A percentile compares a stretch with the other conserved stretches of the same genome.
phyloP scores from a whole-genome alignment of 495 filamentous ascomycete species.

The Penicillium nucicola region DNA sequence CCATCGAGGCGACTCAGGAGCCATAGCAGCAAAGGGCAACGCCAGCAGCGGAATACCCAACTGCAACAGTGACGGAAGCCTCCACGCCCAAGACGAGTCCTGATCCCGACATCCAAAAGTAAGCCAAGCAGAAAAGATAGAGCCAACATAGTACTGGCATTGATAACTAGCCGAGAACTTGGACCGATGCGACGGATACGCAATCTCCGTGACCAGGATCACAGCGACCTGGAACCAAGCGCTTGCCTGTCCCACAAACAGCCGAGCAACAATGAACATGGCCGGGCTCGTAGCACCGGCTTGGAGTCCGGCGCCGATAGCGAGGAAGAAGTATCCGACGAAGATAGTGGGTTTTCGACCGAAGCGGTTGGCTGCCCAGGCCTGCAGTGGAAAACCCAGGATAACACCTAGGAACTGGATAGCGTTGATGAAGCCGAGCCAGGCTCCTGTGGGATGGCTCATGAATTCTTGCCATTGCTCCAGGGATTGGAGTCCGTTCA shows the following conservation, averaged over 20 bases:
- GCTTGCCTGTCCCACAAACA: slow-evolving; percentile 1
- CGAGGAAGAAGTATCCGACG: neutral
- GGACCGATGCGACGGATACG: slow-evolving; percentile 58
- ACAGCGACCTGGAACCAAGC: slow-evolving; percentile 50
- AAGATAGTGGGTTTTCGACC: slow-evolving; percentile 1
- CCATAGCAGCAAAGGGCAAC: slow-evolving; percentile 29
- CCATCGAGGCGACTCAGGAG: slow-evolving; percentile 33
- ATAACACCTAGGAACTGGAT: slow-evolving; percentile 14
- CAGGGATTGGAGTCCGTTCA: slow-evolving; percentile 21
- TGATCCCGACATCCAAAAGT: slow-evolving; percentile 15
- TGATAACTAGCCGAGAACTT: slow-evolving; percentile 59
- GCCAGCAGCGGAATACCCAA: slow-evolving; percentile 35
- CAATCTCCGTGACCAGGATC: slow-evolving; percentile 57
- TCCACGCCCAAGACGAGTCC: slow-evolving; percentile 38
- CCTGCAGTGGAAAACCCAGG: neutral
- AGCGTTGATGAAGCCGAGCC: slow-evolving; percentile 21
- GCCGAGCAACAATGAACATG: neutral
- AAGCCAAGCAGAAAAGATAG: slow-evolving; percentile 37
- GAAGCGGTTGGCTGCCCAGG: slow-evolving; percentile 4
- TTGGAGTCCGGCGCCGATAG: slow-evolving; percentile 2
- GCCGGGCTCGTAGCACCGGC: neutral
- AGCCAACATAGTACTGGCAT: slow-evolving; percentile 38
- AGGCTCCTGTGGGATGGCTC: slow-evolving; percentile 10
- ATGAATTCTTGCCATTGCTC: slow-evolving; percentile 17
- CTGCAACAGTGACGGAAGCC: slow-evolving; percentile 57